Conservation (phyloP, 2,329 filamentous ascomycete genomes). For the Aspergillus clavatus region DNA sequence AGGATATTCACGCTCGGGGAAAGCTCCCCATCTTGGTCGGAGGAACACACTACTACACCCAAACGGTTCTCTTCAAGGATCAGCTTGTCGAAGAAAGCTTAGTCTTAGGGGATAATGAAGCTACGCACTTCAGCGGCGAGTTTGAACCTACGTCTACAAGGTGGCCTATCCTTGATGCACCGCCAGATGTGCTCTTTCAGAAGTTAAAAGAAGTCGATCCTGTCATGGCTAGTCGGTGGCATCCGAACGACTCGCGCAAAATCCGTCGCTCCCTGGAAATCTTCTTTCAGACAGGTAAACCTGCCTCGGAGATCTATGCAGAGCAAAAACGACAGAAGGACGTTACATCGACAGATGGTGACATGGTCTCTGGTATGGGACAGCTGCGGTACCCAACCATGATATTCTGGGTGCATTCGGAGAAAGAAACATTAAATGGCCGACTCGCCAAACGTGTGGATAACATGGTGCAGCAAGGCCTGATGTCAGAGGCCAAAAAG, state of each 20-base stretch:
- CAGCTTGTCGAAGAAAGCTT: constrained; percentile 49
- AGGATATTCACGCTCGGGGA: constrained; percentile 71
- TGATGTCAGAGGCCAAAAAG: constrained; percentile 58
- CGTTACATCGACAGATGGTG: constrained; percentile 19
- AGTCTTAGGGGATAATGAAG: constrained; percentile 22
- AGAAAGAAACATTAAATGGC: constrained; percentile 60
- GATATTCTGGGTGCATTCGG: constrained; percentile 82
- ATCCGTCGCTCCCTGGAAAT: constrained; percentile 88
- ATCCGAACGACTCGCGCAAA: constrained; percentile 86
- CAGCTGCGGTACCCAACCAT: constrained; percentile 55
- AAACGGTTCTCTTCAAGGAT: constrained; percentile 78
- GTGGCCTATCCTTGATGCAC: constrained; percentile 66
- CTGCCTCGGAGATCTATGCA: constrained; percentile 79
- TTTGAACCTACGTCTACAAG: constrained; percentile 32
- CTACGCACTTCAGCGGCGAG: constrained; percentile 17
- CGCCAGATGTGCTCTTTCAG: constrained; percentile 66
- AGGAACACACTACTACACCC: constrained; percentile 92
- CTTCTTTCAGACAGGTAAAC: constrained; percentile 73
- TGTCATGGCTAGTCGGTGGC: constrained; percentile 84
- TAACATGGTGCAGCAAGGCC: constrained; percentile 68
- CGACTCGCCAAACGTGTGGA: constrained; percentile 75
- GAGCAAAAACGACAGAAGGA: constrained; percentile 56
- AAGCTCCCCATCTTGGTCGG: constrained; percentile 87
- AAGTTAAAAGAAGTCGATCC: constrained; percentile 79
- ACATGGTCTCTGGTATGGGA: constrained; percentile 14